Conservation (phyloP, 2,329 filamentous ascomycete species). For the Chaetothyriales sp. region DNA sequence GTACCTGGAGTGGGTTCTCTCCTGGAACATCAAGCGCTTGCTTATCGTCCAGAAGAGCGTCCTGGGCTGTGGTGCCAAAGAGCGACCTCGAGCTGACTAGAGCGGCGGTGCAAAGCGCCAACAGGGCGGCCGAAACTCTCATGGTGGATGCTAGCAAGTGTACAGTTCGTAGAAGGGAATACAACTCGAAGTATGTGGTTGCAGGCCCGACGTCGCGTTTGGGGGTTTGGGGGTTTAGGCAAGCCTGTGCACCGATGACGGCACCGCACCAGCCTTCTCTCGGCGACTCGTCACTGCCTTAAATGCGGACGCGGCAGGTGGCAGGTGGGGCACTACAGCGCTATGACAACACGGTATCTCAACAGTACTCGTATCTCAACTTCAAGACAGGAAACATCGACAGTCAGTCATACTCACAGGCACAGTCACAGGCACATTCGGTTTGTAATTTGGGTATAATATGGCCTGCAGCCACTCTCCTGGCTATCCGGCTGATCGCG, state of each 20-base stretch:
- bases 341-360: too few species aligned
- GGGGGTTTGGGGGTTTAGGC: background rate
- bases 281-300: background rate
- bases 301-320: background rate
- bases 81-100: conserved; percentile 30
- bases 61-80: conserved; percentile 35
- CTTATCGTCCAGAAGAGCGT: conserved; percentile 34
- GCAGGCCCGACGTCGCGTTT: background rate
- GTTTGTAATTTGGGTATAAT: background rate
- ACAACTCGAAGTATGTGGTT: background rate
- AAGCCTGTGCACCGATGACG: background rate
- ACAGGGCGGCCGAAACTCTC: conserved; percentile 20
- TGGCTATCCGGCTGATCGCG: background rate
- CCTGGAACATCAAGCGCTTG: conserved; percentile 56
- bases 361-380: too few species aligned
- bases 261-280: background rate
- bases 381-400: too few species aligned
- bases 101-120: conserved; percentile 32
- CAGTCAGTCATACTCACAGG: background rate
- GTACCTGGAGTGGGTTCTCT: conserved; percentile 57
- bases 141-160: conserved; percentile 1
- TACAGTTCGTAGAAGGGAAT: background rate
- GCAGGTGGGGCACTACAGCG: too few species aligned
- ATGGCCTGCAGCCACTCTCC: background rate
- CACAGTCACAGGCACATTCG: background rate